Percentiles rank a stretch among this genome's conserved stretches.
phyloP scores from a whole-genome alignment of 2,329 filamentous ascomycete species.

The Fusarium bulbicola region DNA sequence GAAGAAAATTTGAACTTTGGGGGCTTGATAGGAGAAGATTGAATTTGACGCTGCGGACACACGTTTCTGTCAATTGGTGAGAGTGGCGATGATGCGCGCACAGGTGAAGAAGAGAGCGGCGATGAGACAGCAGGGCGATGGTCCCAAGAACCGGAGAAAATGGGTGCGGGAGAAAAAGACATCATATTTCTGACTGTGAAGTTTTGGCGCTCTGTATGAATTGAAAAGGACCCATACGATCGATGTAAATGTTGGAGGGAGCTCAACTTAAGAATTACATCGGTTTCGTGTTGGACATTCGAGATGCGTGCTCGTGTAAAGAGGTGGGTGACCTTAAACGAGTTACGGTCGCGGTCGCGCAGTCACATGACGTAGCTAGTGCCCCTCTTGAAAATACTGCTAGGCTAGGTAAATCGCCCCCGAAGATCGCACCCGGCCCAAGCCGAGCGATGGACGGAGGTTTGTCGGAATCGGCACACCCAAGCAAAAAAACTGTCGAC shows the following conservation, averaged over 20 bases:
- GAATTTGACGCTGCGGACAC: conserved; percentile 52
- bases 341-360: conserved; percentile 41
- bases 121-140: conserved; percentile 60
- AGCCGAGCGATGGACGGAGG: conserved; percentile 40
- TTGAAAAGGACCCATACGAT: not conserved
- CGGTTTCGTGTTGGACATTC: conserved; percentile 6
- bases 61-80: conserved; percentile 55
- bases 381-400: not conserved
- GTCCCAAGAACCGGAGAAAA: conserved; percentile 55
- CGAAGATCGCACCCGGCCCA: conserved; percentile 38
- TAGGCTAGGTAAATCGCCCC: conserved; percentile 9
- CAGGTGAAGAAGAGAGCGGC: conserved; percentile 61
- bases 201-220: conserved; percentile 48
- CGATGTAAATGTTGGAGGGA: not conserved
- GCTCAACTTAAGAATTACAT: not conserved
- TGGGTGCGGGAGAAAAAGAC: conserved; percentile 54
- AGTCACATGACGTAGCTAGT: conserved; percentile 43
- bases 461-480: conserved; percentile 41
- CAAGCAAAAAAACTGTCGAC: conserved; percentile 40
- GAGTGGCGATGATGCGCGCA: conserved; percentile 61
- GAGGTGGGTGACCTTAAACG: conserved; percentile 28
- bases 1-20: conserved; percentile 61
- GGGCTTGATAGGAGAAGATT: conserved; percentile 56
- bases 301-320: conserved; percentile 31
- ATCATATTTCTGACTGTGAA: conserved; percentile 48